Base-by-base conservation (phyloP, 2,329 filamentous ascomycete genomes). In the Phialocephala sp. region DNA sequence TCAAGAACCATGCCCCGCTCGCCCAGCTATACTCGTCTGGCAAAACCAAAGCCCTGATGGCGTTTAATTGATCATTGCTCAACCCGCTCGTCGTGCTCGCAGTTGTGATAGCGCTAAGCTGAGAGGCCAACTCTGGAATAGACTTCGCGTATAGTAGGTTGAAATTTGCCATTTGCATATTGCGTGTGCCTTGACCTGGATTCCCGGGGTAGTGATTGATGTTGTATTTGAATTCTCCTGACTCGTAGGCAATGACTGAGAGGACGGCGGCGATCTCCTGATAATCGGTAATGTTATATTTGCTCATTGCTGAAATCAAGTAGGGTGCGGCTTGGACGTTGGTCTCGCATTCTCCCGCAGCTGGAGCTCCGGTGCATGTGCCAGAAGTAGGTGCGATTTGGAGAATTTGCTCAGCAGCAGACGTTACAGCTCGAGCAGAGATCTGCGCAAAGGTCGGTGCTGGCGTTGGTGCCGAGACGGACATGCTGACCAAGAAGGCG, bases 101-200 rank as follows among this genome's bases (percentile, higher is more conserved):
- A 61, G 73, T 68, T 37, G 72, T 70, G 69, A 79, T 75, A 63
- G 69, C 64, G 1, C 73, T 56, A 5, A 78, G 39, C 22, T 79
- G 66, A 0, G 76, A 71, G 2, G 76, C 73, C 1, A 89, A 69
- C 1, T 75, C 81, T 0, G 80, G 77, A 4, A 85, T 77, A 0
- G 79, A 80, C 1, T 72, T 61, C 5, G 86, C 87, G 69, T 90
- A 90, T 71, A 81, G 71, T 0, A 80, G 68, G 71, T 89, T 87
- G 76, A 79, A 88, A 0, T 77, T 72, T 0, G 85, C 79, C 60
- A 80, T 83, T 76, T 89, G 85, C 88, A 91, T 90, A 74, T 88
- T 88, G 4, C 86, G 79, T 0, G 88, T 89, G 0, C 87, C 87
- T 71, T 90, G 86, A 0, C 88, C 88, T 0, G 86, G 81, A 0